Percentiles rank a stretch among this genome's conserved stretches.
Conservation (phyloP, 306 rosid species). For the Quercus wislizeni region DNA sequence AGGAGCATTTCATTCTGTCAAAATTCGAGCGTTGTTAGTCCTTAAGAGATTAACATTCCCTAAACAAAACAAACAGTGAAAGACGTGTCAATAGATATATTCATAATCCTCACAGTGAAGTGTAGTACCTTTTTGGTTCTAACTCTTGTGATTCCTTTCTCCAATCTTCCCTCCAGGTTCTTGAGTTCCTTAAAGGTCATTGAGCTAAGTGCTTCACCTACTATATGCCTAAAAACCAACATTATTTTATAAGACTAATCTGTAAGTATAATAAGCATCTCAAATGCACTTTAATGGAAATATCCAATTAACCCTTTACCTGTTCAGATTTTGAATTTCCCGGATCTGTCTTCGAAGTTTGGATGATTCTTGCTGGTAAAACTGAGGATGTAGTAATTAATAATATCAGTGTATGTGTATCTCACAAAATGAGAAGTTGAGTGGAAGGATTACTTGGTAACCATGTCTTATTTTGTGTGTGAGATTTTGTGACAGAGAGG, state of each 20-base stretch:
- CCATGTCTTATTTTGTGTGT: too few species aligned
- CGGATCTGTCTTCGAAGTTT: constrained; percentile 82
- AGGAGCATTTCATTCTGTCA: constrained; percentile 74
- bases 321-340: constrained; percentile 80
- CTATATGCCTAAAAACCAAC: constrained; percentile 56
- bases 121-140: constrained; percentile 75
- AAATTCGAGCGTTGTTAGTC: not conserved
- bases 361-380: constrained; percentile 91
- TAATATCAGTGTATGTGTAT: constrained; percentile 3
- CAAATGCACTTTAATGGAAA: not conserved
- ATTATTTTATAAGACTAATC: not conserved
- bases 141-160: constrained; percentile 87
- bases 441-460: not conserved
- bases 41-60: not conserved
- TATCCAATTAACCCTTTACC: constrained; percentile 32
- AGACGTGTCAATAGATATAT: not conserved
- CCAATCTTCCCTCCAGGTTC: constrained; percentile 85
- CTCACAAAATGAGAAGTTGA: not conserved
- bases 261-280: not conserved
- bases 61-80: not conserved
- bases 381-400: constrained; percentile 33
- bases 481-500: too few species aligned
- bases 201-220: constrained; percentile 82
- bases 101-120: not conserved
- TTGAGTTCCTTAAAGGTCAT: constrained; percentile 76